phyloP scores from a whole-genome alignment of 805 yeast species.

The Groenewaldozyma salmanticensis region DNA sequence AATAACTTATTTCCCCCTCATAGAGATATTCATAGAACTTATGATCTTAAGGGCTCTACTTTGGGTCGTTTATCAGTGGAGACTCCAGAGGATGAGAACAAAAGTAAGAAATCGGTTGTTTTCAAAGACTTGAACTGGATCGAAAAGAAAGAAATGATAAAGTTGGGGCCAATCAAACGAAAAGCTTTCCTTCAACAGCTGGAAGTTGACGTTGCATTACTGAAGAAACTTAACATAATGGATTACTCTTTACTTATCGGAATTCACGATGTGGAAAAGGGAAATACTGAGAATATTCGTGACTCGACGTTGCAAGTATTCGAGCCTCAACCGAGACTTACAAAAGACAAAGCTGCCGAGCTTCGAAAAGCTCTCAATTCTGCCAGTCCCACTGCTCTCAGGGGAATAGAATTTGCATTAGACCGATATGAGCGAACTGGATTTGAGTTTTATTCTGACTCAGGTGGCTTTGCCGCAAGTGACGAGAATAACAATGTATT shows the following conservation, averaged over 20 bases:
- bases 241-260: slow-evolving; percentile 90
- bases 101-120: slow-evolving; percentile 33
- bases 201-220: slow-evolving; percentile 59
- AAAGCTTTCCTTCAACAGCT: slow-evolving; percentile 58
- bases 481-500: slow-evolving; percentile 51
- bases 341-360: slow-evolving; percentile 23
- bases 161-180: slow-evolving; percentile 65
- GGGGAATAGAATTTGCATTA: slow-evolving; percentile 21
- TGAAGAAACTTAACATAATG: slow-evolving; percentile 78
- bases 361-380: slow-evolving; percentile 25
- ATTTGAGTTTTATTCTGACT: slow-evolving; percentile 60
- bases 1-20: slow-evolving; percentile 94
- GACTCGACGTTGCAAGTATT: slow-evolving; percentile 27
- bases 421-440: slow-evolving; percentile 20
- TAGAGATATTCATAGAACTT: slow-evolving; percentile 72
- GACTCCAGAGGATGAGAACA: slow-evolving; percentile 5
- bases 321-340: slow-evolving; percentile 23
- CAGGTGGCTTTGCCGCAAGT: slow-evolving; percentile 78
- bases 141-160: slow-evolving; percentile 50
- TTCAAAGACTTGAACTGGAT: slow-evolving; percentile 87
- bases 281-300: slow-evolving; percentile 36
- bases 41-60: slow-evolving; percentile 89
- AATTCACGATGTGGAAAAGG: slow-evolving; percentile 63
- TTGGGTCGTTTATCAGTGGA: slow-evolving; percentile 51
- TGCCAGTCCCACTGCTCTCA: slow-evolving; percentile 27